These are phyloP conservation scores for Sechiopsis laciniata DNA, from an alignment of 306 rosid genomes.

Conservation along the genomic window DNA sequence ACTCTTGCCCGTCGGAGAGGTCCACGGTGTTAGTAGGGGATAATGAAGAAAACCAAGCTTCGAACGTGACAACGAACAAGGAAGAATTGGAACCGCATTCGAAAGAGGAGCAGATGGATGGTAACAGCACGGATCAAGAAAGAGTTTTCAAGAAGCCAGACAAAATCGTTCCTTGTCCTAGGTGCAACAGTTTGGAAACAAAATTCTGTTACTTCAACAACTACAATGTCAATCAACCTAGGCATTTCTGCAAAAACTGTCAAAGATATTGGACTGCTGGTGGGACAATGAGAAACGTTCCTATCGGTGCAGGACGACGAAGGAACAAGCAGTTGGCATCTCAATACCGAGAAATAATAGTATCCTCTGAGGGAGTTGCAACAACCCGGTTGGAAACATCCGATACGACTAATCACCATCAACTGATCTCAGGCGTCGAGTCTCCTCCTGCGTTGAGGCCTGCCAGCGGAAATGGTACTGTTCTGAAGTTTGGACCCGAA, in stretches of 20 bases:
- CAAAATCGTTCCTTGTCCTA: conserved; percentile 62
- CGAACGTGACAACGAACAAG: conserved; percentile 20
- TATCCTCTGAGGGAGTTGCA: conserved; percentile 39
- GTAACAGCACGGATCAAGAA: conserved; percentile 25
- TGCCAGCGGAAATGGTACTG: conserved; percentile 32
- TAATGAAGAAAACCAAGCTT: conserved; percentile 25
- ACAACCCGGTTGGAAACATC: conserved; percentile 32
- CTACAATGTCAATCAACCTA: conserved; percentile 72
- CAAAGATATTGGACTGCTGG: conserved; percentile 49
- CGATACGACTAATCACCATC: conserved; percentile 30
- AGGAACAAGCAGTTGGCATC: conserved; percentile 64
- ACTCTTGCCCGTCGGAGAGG: conserved; percentile 28
- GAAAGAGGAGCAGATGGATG: conserved; percentile 27
- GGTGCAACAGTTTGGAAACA: conserved; percentile 64
- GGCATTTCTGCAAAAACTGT: conserved; percentile 78
- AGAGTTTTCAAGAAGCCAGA: conserved; percentile 63
- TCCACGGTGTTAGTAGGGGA: conserved; percentile 25
- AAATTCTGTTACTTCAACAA: conserved; percentile 78
- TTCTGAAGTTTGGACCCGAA: conserved; percentile 52
- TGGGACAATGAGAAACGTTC: conserved; percentile 50
- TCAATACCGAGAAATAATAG: conserved; percentile 46
- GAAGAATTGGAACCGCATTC: conserved; percentile 21
- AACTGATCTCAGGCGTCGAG: not conserved
- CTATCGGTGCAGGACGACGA: conserved; percentile 65
- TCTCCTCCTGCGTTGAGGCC: conserved; percentile 27